Conservation (phyloP, 768 basidiomycete species). For the Panaeolus papilionaceus region DNA sequence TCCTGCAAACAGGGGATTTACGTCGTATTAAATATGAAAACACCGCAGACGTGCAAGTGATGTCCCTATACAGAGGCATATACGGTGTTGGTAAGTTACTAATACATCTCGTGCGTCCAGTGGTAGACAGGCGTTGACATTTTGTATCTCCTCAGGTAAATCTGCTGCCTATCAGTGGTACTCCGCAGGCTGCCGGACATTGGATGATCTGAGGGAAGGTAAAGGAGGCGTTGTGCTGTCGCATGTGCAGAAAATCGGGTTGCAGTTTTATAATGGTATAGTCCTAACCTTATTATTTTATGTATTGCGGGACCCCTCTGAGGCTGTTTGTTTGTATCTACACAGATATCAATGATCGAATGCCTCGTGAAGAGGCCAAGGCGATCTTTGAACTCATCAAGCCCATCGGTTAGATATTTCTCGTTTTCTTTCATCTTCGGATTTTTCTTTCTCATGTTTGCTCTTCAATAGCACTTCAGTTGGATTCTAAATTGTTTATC, state of each 20-base stretch:
- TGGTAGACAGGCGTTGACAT: neutral
- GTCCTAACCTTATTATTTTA: conserved; percentile 12
- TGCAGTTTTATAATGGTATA: conserved; percentile 72
- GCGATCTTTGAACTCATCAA: conserved; percentile 77
- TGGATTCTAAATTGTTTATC: conserved; percentile 76
- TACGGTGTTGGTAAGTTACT: conserved; percentile 82
- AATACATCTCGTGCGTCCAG: neutral
- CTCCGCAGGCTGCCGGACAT: conserved; percentile 72
- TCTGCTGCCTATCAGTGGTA: conserved; percentile 78
- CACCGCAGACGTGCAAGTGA: conserved; percentile 64
- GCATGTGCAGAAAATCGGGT: conserved; percentile 67
- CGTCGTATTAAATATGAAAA: conserved; percentile 70
- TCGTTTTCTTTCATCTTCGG: conserved; percentile 10
- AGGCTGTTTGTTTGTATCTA: conserved; percentile 14
- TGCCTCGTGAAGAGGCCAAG: conserved; percentile 83
- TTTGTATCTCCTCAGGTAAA: conserved; percentile 49
- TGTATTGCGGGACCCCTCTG: neutral
- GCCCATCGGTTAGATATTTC: conserved; percentile 58
- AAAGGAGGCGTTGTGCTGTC: conserved; percentile 69
- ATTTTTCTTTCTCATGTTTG: conserved; percentile 4
- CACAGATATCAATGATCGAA: conserved; percentile 81
- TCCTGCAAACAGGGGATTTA: conserved; percentile 75
- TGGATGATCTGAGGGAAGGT: conserved; percentile 71
- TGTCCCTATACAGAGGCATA: conserved; percentile 73
- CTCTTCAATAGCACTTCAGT: conserved; percentile 56